Base-by-base conservation (phyloP, 164 flowering plant genomes). In the Aristolochia contorta region DNA sequence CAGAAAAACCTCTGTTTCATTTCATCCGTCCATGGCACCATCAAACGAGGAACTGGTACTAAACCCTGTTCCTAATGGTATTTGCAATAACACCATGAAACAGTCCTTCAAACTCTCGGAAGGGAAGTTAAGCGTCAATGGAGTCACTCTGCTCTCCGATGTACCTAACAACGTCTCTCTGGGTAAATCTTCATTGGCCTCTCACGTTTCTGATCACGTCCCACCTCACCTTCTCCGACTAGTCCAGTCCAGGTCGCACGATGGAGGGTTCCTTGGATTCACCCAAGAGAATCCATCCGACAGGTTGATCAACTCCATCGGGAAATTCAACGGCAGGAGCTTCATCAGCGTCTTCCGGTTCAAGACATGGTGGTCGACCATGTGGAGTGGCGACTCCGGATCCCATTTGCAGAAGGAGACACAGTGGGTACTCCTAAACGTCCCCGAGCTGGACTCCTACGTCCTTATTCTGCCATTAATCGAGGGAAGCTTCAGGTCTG, bases 311-410 rank as follows among this genome's bases (percentile, higher is more conserved):
- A 86, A 80, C 67, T 86, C 93, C 25, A 51, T 87, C 51, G 93
- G 97, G 0, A 80, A 61, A 52, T 82, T 86, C 73, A 69, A 2
- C 1, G 70, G 41, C 33, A 77, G 91, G 65, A 75, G 78, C 37
- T 90, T 87, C 56, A 24, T 84, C 23, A 84, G 85, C 70, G 61
- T 87, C 46, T 90, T 87, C 61, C 74, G 95, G 62, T 90, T 90
- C 81, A 90, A 90, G 56, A 82, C 89, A 30, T 90, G 97, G 97
- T 90, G 97, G 93, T 78, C 87, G 19, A 87, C 96, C 49, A 82
- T 78, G 72, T 87, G 92, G 95, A 80, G 82, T 0, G 97, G 93
- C 25, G 80, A 21, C 12, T 78, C 74, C 52, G 96, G 97, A 2
- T 86, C 91, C 0, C 85, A 86, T 64, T 57, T 91, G 19, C 93